Evolutionary conservation across 345 rosid genomes (phyloP), one percentile per base, ranked within the genome.

Genomic region (Geranium brycei): DNA sequence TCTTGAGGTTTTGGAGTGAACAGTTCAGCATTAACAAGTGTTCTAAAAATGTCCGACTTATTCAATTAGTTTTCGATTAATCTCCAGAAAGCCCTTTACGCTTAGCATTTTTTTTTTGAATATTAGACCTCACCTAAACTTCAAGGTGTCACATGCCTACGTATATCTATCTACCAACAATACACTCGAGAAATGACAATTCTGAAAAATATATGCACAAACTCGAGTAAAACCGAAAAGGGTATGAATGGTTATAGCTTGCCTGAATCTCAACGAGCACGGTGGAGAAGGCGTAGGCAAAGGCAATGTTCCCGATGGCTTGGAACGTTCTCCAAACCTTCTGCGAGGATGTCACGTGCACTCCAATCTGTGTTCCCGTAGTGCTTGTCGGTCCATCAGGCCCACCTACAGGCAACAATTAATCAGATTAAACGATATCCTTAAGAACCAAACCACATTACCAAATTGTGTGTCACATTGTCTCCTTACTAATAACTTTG

Each of bases 201-300:
- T 38, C 11, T 38, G 11, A 5, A 38, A 1, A 38, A 38, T 38
- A 10, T 38, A 23, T 23, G 28, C 28, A 23, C 28, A 23, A 23
- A 23, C 28, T 23, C 28, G 28, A 23, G 28, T 23, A 23, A 23
- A 23, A 23, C 28, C 28, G 28, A 47, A 8, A 47, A 47, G 53
- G 53, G 53, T 47, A 2, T 23, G 13, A 13, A 17, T 2, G 23
- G 57, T 16, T 17, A 23, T 23, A 11, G 65, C 78, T 78, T 78
- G 70, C 96, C 92, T 89, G 95, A 41, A 91, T 91, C 68, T 91
- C 98, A 15, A 85, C 71, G 8, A 91, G 91, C 19, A 91, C 85
- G 1, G 86, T 84, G 6, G 96, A 82, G 73, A 60, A 91, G 18
- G 95, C 89, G 61, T 85, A 91, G 38, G 98, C 95, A 72, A 91